Base-by-base conservation (phyloP, 2,329 filamentous ascomycete species). In the Byssoonygena ceratinophila region DNA sequence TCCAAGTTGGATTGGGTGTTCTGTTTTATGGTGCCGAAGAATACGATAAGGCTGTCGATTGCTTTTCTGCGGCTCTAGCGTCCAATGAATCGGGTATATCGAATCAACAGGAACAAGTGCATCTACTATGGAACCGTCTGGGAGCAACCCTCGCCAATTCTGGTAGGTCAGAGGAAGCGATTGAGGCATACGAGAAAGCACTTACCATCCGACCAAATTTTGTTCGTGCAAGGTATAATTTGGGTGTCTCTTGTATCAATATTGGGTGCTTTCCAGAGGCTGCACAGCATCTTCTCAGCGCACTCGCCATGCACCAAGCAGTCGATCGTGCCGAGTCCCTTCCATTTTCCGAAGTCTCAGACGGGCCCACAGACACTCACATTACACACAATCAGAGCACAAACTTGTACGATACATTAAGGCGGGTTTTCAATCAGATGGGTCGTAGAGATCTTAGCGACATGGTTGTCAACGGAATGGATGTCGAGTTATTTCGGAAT, bases 1-100 rank as follows among this genome's bases (percentile, higher is more conserved):
- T 98, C 6, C 94, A 98, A 71, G 92, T 98, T 54, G 92, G 92
- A 0, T 78, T 98, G 1, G 94, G 94, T 32, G 92, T 98, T 3
- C 79, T 98, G 14, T 97, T 98, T 74, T 98, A 98, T 71, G 92
- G 91, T 48, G 89, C 87, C 27, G 92, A 98, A 70, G 91, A 97
- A 66, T 97, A 96, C 73, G 87, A 92, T 66, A 98, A 98, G 74
- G 92, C 92, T 0, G 91, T 98, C 34, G 92, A 98, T 74, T 98
- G 94, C 75, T 98, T 98, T 79, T 86, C 85, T 52, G 84, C 91
- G 0, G 91, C 94, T 0, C 80, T 98, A 22, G 86, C 87, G 54
- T 87, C 82, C 22, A 88, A 87, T 0, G 89, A 95, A 69, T 79
- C 83, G 32, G 92, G 92, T 54, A 81, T 81, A 7, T 85, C 83